Evolutionary conservation across 2,329 filamentous ascomycete species (phyloP).

Genomic region (Diaporthe longicolla): DNA sequence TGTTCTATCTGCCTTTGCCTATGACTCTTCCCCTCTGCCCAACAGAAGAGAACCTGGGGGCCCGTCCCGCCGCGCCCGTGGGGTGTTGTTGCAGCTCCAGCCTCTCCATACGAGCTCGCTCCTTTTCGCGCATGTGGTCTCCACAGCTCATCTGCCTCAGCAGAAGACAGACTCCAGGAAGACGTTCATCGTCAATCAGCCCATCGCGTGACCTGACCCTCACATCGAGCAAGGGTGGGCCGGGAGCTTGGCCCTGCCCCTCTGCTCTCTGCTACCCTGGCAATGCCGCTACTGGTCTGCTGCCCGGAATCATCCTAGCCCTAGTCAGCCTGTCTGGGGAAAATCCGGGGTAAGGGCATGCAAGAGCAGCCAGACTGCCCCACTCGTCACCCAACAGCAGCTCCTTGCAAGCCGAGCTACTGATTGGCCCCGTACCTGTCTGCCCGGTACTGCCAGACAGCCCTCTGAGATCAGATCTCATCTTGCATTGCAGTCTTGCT

Average conservation of each 20-base stretch:
- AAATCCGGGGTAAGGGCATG: constrained; percentile 41
- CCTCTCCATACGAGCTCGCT: background rate
- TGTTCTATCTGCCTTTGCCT: too few relatives aligned
- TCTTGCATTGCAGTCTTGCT: background rate
- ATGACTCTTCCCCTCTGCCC: background rate
- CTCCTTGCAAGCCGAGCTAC: constrained; percentile 17
- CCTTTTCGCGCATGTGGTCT: background rate
- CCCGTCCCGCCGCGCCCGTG: background rate
- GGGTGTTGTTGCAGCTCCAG: constrained; percentile 16
- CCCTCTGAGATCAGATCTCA: constrained; percentile 10
- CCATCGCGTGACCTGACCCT: constrained; percentile 40
- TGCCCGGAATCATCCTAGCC: constrained; percentile 21
- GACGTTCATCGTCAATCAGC: constrained; percentile 21
- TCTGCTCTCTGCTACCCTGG: background rate
- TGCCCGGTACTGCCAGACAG: background rate
- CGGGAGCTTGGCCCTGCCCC: constrained; percentile 29
- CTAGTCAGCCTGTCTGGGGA: constrained; percentile 32
- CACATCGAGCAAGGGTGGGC: constrained; percentile 22
- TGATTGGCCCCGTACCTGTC: constrained; percentile 18
- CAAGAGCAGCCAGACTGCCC: constrained; percentile 24
- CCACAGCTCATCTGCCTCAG: background rate
- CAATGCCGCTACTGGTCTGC: background rate
- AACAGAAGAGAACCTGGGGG: background rate
- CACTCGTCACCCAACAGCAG: constrained; percentile 26
- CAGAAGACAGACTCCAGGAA: background rate